Percentiles rank a stretch among this genome's conserved stretches.
Evolutionary conservation across 805 yeast species (phyloP).

Genomic region (Priceomyces medius): DNA sequence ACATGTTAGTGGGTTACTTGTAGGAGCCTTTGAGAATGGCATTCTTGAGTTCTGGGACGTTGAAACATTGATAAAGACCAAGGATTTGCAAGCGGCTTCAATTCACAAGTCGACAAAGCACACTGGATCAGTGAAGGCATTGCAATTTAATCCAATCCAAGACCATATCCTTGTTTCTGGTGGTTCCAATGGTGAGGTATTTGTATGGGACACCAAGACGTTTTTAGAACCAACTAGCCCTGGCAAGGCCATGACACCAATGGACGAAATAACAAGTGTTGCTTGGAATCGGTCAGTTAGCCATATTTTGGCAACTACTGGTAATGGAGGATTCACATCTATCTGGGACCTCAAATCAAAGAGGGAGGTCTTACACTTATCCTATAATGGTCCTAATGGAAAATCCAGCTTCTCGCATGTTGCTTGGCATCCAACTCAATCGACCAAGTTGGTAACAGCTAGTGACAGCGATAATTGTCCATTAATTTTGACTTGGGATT

Average conservation of each 20-base stretch:
- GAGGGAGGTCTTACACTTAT: slow-evolving; percentile 84
- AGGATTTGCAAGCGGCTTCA: slow-evolving; percentile 41
- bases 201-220: slow-evolving; percentile 82
- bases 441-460: slow-evolving; percentile 86
- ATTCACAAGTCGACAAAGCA: slow-evolving; percentile 58
- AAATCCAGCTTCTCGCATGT: slow-evolving; percentile 76
- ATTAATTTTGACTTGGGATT: slow-evolving; percentile 85
- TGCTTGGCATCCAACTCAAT: slow-evolving; percentile 91
- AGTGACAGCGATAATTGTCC: slow-evolving; percentile 80
- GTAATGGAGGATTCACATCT: slow-evolving; percentile 80
- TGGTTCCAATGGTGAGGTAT: slow-evolving; percentile 85
- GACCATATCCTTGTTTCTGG: slow-evolving; percentile 77
- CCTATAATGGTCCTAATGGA: slow-evolving; percentile 54
- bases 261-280: slow-evolving; percentile 75
- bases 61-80: slow-evolving; percentile 43
- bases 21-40: slow-evolving; percentile 89
- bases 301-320: slow-evolving; percentile 89
- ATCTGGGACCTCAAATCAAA: slow-evolving; percentile 91
- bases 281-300: slow-evolving; percentile 86
- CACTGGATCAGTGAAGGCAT: slow-evolving; percentile 64
- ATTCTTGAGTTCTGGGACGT: slow-evolving; percentile 76
- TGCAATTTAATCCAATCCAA: slow-evolving; percentile 77
- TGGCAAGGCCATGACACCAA: slow-evolving; percentile 76
- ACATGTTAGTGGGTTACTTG: slow-evolving; percentile 58
- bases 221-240: slow-evolving; percentile 59